phyloP scores from a whole-genome alignment of 306 rosid genomes.

The apple (Malus domestica) region ASM211411v1 NC_041791.1:10273501-10274000 shows the following conservation, averaged over 20 bases:
- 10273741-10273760: not conserved
- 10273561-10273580: no score
- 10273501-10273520: no score
- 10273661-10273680: not conserved
- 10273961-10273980: not conserved
- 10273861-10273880: not conserved
- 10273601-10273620: not conserved
- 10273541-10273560: not conserved
- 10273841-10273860: not conserved
- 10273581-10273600: not conserved
- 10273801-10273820: not conserved
- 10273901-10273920: not conserved
- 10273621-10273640: not conserved
- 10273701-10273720: not conserved
- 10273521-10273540: not conserved
- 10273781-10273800: not conserved
- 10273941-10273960: not conserved
- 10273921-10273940: conserved; percentile 2
- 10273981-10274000: not conserved
- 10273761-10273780: not conserved
- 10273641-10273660: not conserved
- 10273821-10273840: not conserved
- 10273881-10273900: not conserved
- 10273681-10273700: not conserved
- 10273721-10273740: not conserved